phyloP scores from a whole-genome alignment of 257 asterid genomes.

The Orobanche coerulescens region DNA sequence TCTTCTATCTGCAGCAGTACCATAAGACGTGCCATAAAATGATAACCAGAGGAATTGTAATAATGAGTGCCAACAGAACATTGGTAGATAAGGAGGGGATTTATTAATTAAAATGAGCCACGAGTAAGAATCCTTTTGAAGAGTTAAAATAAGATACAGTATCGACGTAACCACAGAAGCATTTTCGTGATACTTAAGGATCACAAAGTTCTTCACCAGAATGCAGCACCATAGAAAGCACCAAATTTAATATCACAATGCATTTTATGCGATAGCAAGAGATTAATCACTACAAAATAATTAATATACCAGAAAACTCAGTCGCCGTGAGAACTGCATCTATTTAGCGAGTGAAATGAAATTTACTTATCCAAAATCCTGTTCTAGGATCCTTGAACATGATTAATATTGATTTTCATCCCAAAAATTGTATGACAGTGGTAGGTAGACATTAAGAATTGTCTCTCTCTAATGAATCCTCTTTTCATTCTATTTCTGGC shows the following conservation, averaged over 20 bases:
- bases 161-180: neutral
- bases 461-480: neutral
- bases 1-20: constrained; percentile 65
- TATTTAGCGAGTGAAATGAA: neutral
- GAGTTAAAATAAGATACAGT: neutral
- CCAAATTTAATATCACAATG: neutral
- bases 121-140: neutral
- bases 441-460: neutral
- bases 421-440: neutral
- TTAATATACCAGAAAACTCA: neutral
- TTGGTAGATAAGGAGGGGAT: neutral
- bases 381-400: neutral
- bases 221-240: neutral
- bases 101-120: neutral
- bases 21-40: constrained; percentile 14
- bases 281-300: neutral
- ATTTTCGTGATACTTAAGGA: neutral
- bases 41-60: constrained; percentile 2
- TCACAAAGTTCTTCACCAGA: neutral
- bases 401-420: neutral
- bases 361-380: neutral
- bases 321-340: neutral
- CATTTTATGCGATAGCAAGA: constrained; percentile 5
- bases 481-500: neutral
- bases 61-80: constrained; percentile 7